Evolutionary conservation across 208 protist genomes (phyloP).

Genomic region (Leishmania tarentolae): DNA sequence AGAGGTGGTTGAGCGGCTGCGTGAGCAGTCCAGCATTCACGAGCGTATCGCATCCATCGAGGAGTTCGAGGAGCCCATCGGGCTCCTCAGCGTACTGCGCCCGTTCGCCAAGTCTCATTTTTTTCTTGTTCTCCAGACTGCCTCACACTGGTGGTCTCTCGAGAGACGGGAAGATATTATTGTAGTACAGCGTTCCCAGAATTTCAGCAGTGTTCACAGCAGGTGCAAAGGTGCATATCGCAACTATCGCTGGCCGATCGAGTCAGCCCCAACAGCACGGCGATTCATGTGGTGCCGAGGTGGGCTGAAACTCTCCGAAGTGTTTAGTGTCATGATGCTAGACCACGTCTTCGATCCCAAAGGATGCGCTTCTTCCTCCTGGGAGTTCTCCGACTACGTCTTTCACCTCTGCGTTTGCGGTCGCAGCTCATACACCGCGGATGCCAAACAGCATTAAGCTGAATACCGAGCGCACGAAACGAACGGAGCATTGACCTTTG

Average conservation of each 20-base stretch:
- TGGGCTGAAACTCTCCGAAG: slow-evolving; percentile 14
- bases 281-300: slow-evolving; percentile 15
- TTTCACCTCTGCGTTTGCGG: slow-evolving; percentile 25
- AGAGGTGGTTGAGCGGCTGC: slow-evolving; percentile 48
- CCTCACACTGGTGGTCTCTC: slow-evolving; percentile 61
- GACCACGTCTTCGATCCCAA: slow-evolving; percentile 32
- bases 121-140: slow-evolving; percentile 59
- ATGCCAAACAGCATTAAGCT: neutral
- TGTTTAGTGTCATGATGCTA: slow-evolving; percentile 26
- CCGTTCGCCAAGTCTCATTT: slow-evolving; percentile 26
- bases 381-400: slow-evolving; percentile 36
- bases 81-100: slow-evolving; percentile 25
- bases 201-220: slow-evolving; percentile 60
- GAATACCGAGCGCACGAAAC: too few species aligned
- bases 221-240: slow-evolving; percentile 52
- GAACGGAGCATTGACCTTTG: too few species aligned
- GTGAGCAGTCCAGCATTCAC: slow-evolving; percentile 36
- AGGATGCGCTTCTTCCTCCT: slow-evolving; percentile 26
- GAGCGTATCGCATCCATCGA: slow-evolving; percentile 47
- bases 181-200: slow-evolving; percentile 55
- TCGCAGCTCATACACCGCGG: neutral
- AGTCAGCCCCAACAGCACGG: slow-evolving; percentile 38
- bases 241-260: slow-evolving; percentile 35
- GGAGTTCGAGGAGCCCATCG: slow-evolving; percentile 45
- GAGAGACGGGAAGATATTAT: slow-evolving; percentile 46